Conservation (phyloP, 1,284 basidiomycete genomes). For the Coniferiporia weirii region DNA sequence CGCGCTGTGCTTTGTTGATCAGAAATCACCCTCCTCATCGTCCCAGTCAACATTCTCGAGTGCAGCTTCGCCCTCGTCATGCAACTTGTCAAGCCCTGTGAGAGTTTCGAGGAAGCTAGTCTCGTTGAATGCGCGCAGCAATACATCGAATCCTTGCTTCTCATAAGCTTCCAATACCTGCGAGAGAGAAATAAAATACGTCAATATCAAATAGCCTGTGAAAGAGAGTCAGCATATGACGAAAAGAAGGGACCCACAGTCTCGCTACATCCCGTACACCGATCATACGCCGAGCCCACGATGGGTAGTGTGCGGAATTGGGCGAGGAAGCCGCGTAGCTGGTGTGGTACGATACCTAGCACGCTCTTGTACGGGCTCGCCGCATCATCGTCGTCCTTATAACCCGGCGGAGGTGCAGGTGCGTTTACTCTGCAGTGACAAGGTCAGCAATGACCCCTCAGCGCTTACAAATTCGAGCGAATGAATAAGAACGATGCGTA, state of each 20-base stretch:
- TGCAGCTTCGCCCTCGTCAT: slow-evolving; percentile 73
- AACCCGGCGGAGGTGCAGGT: slow-evolving; percentile 52
- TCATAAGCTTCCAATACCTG: slow-evolving; percentile 79
- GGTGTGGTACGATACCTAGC: slow-evolving; percentile 89
- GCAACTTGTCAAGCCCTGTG: slow-evolving; percentile 83
- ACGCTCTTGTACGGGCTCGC: slow-evolving; percentile 43
- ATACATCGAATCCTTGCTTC: slow-evolving; percentile 70
- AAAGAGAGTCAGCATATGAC: not conserved
- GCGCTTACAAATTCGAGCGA: not conserved
- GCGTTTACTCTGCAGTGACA: slow-evolving; percentile 49
- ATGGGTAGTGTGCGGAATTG: slow-evolving; percentile 84
- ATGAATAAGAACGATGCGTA: slow-evolving; percentile 30
- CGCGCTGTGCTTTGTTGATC: not conserved
- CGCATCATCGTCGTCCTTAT: slow-evolving; percentile 24
- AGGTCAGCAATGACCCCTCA: not conserved
- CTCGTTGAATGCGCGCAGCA: slow-evolving; percentile 83
- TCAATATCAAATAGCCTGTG: not conserved
- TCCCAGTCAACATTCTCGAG: slow-evolving; percentile 71
- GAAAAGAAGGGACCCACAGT: slow-evolving; percentile 41
- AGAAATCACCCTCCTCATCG: slow-evolving; percentile 25
- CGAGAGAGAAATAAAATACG: not conserved
- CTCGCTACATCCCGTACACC: slow-evolving; percentile 89
- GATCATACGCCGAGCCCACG: slow-evolving; percentile 80
- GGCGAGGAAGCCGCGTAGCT: slow-evolving; percentile 84
- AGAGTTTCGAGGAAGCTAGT: slow-evolving; percentile 74